Evolutionary conservation across 2,329 filamentous ascomycete genomes (phyloP).

Genomic region (Biscogniauxia mediterranea): DNA sequence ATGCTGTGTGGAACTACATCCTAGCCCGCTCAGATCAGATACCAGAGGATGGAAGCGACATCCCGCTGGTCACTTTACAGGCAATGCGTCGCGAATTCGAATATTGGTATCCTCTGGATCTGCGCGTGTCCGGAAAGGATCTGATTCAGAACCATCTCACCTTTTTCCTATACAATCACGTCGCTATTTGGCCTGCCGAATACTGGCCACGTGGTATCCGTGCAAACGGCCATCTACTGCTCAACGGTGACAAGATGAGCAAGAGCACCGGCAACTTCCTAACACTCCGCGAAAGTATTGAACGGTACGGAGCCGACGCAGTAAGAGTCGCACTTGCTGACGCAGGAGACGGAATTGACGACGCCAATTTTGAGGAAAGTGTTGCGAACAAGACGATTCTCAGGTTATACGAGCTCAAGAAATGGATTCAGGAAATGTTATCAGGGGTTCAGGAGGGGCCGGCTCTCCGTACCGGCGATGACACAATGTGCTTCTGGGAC

Average conservation of each 20-base stretch:
- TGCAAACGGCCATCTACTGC: conserved; percentile 86
- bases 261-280: conserved; percentile 98
- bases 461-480: conserved; percentile 70
- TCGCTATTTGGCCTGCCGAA: conserved; percentile 80
- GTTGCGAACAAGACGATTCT: conserved; percentile 85
- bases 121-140: conserved; percentile 88
- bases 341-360: conserved; percentile 87
- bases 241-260: conserved; percentile 98
- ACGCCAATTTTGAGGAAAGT: conserved; percentile 95
- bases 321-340: conserved; percentile 89
- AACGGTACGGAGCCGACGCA: conserved; percentile 93
- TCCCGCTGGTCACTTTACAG: conserved; percentile 4
- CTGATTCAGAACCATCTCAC: conserved; percentile 91
- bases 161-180: conserved; percentile 91
- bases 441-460: conserved; percentile 62
- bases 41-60: neutral
- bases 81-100: conserved; percentile 88
- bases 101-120: conserved; percentile 94
- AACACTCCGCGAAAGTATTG: conserved; percentile 76
- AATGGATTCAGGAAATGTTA: conserved; percentile 86
- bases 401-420: conserved; percentile 74
- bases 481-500: conserved; percentile 75
- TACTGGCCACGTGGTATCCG: conserved; percentile 88
- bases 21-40: neutral
- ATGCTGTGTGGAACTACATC: conserved; percentile 2